Evolutionary conservation across 2,329 filamentous ascomycete genomes (phyloP), one percentile per base, ranked within the genome.

Genomic region (Sporothrix euskadiensis): DNA sequence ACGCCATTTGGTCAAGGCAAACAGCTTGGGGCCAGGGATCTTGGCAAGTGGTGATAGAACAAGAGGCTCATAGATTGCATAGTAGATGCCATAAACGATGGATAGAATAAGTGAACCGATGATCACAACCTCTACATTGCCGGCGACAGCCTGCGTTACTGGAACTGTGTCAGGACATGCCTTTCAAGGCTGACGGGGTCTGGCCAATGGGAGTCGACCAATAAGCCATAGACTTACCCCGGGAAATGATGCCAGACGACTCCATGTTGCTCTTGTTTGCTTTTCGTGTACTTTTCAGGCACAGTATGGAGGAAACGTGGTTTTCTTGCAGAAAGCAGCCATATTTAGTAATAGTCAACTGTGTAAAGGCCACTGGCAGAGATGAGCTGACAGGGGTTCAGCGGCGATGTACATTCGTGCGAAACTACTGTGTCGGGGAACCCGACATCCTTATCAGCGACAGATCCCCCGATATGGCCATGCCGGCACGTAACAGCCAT

Each of bases 1-100:
- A 2, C 83, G 81, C 83, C 83, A 85, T 77, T 81, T 83, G 0
- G 83, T 83, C 2, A 82, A 68, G 0, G 83, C 82, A 73, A 82
- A 86, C 1, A 78, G 9, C 47, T 79, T 82, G 0, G 81, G 83
- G 5, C 82, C 84, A 4, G 81, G 83, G 22, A 84, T 56, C 12
- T 8, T 4, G 2, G 66, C 44, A 19, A 76, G 65, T 0, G 75
- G 74, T 16, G 75, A 76, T 1, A 26, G 30, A 4, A 54, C 44
- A 9, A 76, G 41, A 1, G 72, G 75, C 6, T 35, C 19, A 39
- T 61, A 74, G 1, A 74, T 10, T 12, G 69, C 39, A 10, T 32
- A 9, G 69, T 47, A 69, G 16, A 70, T 22, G 10, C 26, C 54
- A 12, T 47, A 63, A 2, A 32, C 54, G 1, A 69, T 0, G 7